Evolutionary conservation across 129 eudicot species (phyloP), one percentile per base, ranked within the genome.

Genomic region (Flaveria robusta): DNA sequence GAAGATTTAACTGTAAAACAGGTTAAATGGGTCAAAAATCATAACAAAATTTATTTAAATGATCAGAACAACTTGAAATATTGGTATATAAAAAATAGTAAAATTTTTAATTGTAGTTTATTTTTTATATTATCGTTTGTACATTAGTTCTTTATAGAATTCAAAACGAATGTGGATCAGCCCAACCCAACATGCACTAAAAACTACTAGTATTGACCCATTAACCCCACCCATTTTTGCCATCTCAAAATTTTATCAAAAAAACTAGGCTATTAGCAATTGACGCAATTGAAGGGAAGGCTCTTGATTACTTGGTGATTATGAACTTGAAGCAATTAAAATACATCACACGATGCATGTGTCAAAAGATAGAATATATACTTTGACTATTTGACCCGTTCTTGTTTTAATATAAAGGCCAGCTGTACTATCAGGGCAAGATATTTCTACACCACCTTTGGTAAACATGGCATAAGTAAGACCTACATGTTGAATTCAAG

Each of bases 391-490:
- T 83, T 94, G 84, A 78, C 96, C 92, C 54, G 77, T 74, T 81
- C 98, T 82, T 68, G 93, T 88, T 86, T 87, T 91, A 60, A 94
- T 86, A 75, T 94, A 91, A 79, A 94, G 96, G 51, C 98, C 98
- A 29, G 97, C 96, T 47, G 85, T 77, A 74, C 47, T 75, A 87
- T 89, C 97, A 9, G 93, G 96, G 80, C 98, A 91, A 74, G 92
- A 84, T 49, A 86, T 71, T 84, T 87, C 86, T 77, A 77, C 82
- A 51, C 82, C 82, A 19, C 85, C 90, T 84, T 85, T 89, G 23
- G 81, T 83, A 85, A 83, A 91, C 87, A 88, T 79, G 81, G 79
- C 96, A 78, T 87, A 87, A 1, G 97, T 94, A 81, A 94, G 98
- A 82, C 98, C 98, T 93, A 60, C 82, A 91, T 70, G 72, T 65